These are phyloP conservation scores for Penicillium freii DNA, from an alignment of 2,329 filamentous ascomycete species.

Conservation along the genomic window DNA sequence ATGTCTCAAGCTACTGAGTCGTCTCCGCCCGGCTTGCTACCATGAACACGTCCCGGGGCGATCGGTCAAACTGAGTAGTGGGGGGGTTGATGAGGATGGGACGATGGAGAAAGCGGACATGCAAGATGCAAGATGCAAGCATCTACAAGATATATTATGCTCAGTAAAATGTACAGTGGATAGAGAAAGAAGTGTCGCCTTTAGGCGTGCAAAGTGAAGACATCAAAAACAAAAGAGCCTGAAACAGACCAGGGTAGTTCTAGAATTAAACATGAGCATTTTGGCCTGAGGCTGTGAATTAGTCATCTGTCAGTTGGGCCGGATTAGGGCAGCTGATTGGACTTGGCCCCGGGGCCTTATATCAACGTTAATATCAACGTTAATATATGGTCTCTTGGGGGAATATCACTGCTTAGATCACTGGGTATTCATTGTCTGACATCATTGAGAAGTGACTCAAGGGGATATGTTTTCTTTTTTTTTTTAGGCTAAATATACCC, in stretches of 20 bases:
- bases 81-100: constrained; percentile 4
- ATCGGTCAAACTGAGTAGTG: neutral
- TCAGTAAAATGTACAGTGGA: neutral
- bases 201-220: neutral
- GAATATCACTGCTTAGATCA: neutral
- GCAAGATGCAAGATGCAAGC: constrained; percentile 21
- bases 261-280: neutral
- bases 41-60: constrained; percentile 18
- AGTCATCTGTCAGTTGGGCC: constrained; percentile 1
- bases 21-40: constrained; percentile 6
- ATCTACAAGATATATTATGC: neutral
- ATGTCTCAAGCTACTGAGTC: constrained; percentile 22
- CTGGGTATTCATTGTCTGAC: neutral
- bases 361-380: neutral
- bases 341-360: neutral
- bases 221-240: neutral
- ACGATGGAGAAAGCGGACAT: constrained; percentile 21
- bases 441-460: neutral
- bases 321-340: neutral
- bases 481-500: neutral
- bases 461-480: neutral
- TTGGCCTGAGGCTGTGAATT: neutral
- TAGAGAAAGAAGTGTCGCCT: neutral
- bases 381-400: neutral
- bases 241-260: neutral